Evolutionary conservation across 2,329 filamentous ascomycete genomes (phyloP), one percentile per base, ranked within the genome.

Genomic region (Penicillium nordicum): DNA sequence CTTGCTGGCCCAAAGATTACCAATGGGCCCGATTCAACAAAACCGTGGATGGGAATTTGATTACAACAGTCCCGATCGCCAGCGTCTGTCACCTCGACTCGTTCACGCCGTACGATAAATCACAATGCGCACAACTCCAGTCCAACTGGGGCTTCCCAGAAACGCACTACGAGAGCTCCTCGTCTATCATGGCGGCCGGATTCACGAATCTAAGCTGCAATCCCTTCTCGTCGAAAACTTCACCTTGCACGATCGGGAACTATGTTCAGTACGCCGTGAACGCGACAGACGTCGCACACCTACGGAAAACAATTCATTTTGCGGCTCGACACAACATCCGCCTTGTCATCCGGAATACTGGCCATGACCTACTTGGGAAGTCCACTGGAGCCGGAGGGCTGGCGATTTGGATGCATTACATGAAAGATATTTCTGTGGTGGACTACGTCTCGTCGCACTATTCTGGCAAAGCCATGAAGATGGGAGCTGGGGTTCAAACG

Each of bases 351-450:
- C 76, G 74, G 50, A 78, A 76, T 29, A 79, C 76, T 3, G 76
- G 76, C 1, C 76, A 79, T 60, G 75, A 77, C 51, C 79, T 76
- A 32, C 67, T 70, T 6, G 77, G 75, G 2, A 74, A 75, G 53
- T 77, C 58, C 4, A 60, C 58, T 25, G 58, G 51, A 11, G 51
- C 58, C 14, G 76, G 75, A 2, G 64, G 69, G 1, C 65, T 79
- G 2, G 64, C 67, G 3, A 57, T 79, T 5, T 78, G 76, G 77
- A 77, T 71, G 32, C 72, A 77, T 55, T 62, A 75, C 56, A 63
- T 80, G 37, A 76, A 78, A 59, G 32, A 62, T 16, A 70, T 75
- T 18, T 60, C 57, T 9, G 38, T 52, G 37, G 5, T 55, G 18
- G 30, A 62, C 10, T 63, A 59, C n/a, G 27, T 4, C 9, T 59